phyloP scores from a whole-genome alignment of 1,284 basidiomycete species.

The Flammula alnicola region DNA sequence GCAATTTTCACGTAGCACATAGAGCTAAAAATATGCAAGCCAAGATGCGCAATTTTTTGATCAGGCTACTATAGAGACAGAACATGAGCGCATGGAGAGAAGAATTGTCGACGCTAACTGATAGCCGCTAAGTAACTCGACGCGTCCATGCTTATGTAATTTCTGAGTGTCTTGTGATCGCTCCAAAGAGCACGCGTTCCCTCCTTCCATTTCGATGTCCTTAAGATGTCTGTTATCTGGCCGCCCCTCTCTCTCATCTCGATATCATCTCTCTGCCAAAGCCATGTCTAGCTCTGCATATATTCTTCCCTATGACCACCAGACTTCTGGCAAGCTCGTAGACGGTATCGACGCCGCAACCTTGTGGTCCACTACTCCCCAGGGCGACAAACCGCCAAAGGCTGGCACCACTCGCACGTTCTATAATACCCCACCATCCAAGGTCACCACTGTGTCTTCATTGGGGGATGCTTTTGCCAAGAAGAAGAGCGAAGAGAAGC shows the following conservation, averaged over 20 bases:
- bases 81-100: too few relatives aligned
- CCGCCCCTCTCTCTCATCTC: slow-evolving; percentile 31
- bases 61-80: too few relatives aligned
- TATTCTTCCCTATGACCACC: slow-evolving; percentile 39
- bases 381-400: slow-evolving; percentile 54
- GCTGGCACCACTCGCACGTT: slow-evolving; percentile 70
- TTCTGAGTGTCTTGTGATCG: slow-evolving; percentile 20
- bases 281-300: slow-evolving; percentile 40
- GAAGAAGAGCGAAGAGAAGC: slow-evolving; percentile 53
- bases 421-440: slow-evolving; percentile 53
- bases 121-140: too few relatives aligned
- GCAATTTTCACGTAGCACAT: too few relatives aligned
- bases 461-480: slow-evolving; percentile 62
- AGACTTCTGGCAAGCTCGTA: slow-evolving; percentile 24
- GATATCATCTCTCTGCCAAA: slow-evolving; percentile 30
- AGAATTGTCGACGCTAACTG: too few relatives aligned
- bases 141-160: too few relatives aligned
- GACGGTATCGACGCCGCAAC: slow-evolving; percentile 36
- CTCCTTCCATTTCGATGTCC: slow-evolving; percentile 29
- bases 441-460: slow-evolving; percentile 61
- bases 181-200: slow-evolving; percentile 14
- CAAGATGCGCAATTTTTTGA: too few relatives aligned
- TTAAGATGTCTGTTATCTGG: slow-evolving; percentile 30
- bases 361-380: slow-evolving; percentile 45
- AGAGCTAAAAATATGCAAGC: too few relatives aligned